Conservation (phyloP, 148 eudicot species). For the Nepenthes mirabilis region DNA sequence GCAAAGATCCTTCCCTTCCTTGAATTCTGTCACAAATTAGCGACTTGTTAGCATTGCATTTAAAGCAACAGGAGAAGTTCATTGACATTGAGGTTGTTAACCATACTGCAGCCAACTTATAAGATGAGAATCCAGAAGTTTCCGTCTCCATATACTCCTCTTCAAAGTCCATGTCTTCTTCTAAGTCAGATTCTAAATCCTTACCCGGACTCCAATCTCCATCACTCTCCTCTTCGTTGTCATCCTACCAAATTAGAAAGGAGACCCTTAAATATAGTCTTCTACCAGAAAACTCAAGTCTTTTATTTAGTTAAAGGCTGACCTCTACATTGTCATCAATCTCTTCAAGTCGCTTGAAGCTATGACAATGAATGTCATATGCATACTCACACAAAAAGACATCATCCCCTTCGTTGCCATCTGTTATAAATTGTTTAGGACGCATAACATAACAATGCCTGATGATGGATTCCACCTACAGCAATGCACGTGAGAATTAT, state of each 20-base stretch:
- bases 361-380: conserved; percentile 78
- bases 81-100: conserved; percentile 3
- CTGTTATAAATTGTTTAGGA: conserved; percentile 68
- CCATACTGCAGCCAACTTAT: conserved; percentile 76
- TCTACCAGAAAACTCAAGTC: conserved; percentile 1
- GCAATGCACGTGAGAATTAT: conserved; percentile 6
- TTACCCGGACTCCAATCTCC: conserved; percentile 52
- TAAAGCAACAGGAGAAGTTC: conserved; percentile 5
- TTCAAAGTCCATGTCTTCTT: conserved; percentile 66
- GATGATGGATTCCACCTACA: conserved; percentile 86
- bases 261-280: conserved; percentile 5
- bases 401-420: conserved; percentile 84
- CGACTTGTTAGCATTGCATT: conserved; percentile 6
- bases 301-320: conserved; percentile 9
- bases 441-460: conserved; percentile 80
- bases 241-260: conserved; percentile 41
- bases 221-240: conserved; percentile 48
- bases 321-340: conserved; percentile 54
- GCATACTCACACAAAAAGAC: conserved; percentile 91
- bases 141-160: conserved; percentile 38
- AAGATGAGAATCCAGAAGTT: conserved; percentile 29
- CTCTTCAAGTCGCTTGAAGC: conserved; percentile 88
- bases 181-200: conserved; percentile 43
- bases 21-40: conserved; percentile 44
- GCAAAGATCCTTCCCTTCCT: conserved; percentile 71